A percentile compares a stretch with the other conserved stretches of the same genome.
Conservation (phyloP, 2,329 filamentous ascomycete species). For the Penicillium sp. region DNA sequence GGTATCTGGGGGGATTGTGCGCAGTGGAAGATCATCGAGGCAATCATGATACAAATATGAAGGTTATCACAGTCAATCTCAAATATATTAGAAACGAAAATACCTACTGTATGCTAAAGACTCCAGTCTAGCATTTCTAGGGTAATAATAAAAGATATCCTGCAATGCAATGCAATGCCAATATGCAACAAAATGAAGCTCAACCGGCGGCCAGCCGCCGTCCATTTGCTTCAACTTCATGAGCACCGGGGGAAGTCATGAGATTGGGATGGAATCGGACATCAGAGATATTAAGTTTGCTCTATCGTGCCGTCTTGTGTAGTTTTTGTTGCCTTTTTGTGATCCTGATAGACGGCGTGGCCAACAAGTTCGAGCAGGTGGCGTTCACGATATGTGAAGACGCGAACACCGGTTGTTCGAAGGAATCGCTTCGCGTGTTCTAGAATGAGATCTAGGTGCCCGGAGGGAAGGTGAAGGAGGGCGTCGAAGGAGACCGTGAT, state of each 20-base stretch:
- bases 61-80: not conserved
- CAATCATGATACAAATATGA: not conserved
- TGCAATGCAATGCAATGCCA: slow-evolving; percentile 7
- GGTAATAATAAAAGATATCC: not conserved
- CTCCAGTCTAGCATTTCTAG: not conserved
- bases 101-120: not conserved
- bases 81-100: not conserved
- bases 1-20: not conserved
- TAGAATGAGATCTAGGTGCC: not conserved
- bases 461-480: slow-evolving; percentile 12
- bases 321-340: not conserved
- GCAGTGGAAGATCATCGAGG: not conserved
- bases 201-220: not conserved
- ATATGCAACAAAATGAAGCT: not conserved
- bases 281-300: not conserved
- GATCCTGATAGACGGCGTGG: slow-evolving; percentile 24
- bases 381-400: slow-evolving; percentile 26
- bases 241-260: not conserved
- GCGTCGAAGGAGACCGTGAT: slow-evolving; percentile 18
- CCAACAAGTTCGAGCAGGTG: slow-evolving; percentile 25
- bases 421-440: slow-evolving; percentile 19
- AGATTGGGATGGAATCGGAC: not conserved
- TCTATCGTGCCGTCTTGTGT: not conserved
- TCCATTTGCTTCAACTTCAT: not conserved
- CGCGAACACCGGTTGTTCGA: slow-evolving; percentile 10